phyloP scores from a whole-genome alignment of 257 asterid genomes.

The Perilla frutescens region DNA sequence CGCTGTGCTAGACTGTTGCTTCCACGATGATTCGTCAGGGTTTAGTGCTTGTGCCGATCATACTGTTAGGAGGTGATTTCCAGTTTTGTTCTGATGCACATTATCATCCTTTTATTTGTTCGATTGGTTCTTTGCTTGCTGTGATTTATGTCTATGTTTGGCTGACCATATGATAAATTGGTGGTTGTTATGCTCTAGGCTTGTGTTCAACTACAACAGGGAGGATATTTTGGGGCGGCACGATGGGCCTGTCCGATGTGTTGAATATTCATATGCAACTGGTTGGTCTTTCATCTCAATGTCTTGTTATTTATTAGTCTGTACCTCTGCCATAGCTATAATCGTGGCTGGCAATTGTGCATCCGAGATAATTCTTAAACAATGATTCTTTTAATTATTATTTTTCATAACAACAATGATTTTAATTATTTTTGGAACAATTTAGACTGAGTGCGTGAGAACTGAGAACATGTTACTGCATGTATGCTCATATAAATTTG shows the following conservation, averaged over 20 bases:
- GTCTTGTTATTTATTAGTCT: background rate
- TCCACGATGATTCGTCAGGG: constrained; percentile 92
- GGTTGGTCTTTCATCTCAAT: constrained; percentile 48
- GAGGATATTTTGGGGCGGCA: constrained; percentile 79
- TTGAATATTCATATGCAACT: constrained; percentile 82
- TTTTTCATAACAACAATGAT: background rate
- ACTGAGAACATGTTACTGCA: background rate
- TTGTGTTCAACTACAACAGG: constrained; percentile 66
- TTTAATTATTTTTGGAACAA: background rate
- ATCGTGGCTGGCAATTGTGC: background rate
- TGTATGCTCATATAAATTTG: background rate
- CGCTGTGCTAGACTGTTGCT: constrained; percentile 87
- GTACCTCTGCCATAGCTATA: background rate
- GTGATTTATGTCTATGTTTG: background rate
- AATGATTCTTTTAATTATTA: background rate
- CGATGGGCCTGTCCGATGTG: constrained; percentile 81
- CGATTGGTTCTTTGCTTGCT: background rate
- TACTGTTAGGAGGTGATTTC: constrained; percentile 74
- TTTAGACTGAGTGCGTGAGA: constrained; percentile 4
- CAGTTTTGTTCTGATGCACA: background rate
- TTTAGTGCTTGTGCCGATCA: constrained; percentile 83
- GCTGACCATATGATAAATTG: background rate
- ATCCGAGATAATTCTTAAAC: background rate
- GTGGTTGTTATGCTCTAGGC: constrained; percentile 50
- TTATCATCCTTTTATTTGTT: background rate